Conservation (phyloP, 257 asterid genomes). For the Solanum chilense region DNA sequence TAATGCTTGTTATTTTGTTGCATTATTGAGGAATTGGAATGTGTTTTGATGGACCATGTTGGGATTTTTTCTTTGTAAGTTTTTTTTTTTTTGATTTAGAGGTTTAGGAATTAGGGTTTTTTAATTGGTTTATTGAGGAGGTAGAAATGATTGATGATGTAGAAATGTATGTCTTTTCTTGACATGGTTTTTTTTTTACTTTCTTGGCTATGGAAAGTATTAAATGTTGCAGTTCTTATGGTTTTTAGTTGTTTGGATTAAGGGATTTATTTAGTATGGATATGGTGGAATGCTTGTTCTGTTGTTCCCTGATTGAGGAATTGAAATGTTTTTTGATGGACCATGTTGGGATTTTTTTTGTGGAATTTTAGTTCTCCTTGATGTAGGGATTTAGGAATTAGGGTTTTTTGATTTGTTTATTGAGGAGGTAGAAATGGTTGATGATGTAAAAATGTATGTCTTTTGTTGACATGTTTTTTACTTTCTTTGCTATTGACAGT, state of each 20-base stretch:
- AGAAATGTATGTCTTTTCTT: background rate
- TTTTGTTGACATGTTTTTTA: background rate
- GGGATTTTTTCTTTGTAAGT: background rate
- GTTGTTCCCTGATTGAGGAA: conserved; percentile 7
- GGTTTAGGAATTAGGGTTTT: conserved; percentile 1
- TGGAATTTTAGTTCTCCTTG: conserved; percentile 4
- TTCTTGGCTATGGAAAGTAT: background rate
- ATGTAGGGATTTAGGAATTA: background rate
- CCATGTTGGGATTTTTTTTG: background rate
- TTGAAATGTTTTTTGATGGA: background rate
- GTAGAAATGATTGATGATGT: conserved; percentile 28
- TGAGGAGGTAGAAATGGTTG: conserved; percentile 22
- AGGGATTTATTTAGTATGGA: background rate
- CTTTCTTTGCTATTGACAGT: background rate
- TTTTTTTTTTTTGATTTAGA: background rate
- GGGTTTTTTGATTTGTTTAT: background rate
- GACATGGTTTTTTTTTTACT: background rate
- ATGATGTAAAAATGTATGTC: background rate
- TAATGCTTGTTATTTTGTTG: background rate
- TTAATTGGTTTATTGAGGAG: background rate
- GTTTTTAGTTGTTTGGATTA: background rate
- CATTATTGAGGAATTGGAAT: conserved; percentile 10
- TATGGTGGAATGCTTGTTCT: background rate
- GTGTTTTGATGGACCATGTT: background rate
- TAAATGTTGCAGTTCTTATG: background rate